Base-by-base conservation (phyloP, 2,329 filamentous ascomycete species). In the Pseudogymnoascus sp. region DNA sequence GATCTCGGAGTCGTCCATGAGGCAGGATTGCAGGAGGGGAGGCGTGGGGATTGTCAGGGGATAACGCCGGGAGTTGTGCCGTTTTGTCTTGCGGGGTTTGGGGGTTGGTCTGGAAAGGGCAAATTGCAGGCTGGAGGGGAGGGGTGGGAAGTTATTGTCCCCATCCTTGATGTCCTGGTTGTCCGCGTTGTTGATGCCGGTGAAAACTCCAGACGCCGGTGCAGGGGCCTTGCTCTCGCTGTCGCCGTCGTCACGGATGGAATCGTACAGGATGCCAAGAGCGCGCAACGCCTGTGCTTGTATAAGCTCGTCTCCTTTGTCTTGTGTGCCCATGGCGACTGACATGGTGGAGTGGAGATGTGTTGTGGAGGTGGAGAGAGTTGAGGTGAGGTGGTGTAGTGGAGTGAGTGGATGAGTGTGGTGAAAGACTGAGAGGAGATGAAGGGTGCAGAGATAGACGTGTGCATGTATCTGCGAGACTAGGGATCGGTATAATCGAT, bases 401-500 rank as follows among this genome's bases (percentile, higher is more conserved):
- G 45, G 43, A 52, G 14, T 52, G 45, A 26, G 45, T 52, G 26
- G 23, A 52, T 29, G 6, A 16, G 45, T 21, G 39, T 52, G 45
- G 45, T 52, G 26, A 52, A 52, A 33, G 45, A 52, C 45, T 52
- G 45, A 52, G 26, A 52, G 45, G 31, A 52, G 45, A 29, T 45
- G 41, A 52, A 31, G 45, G 45, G 26, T 52, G 45, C 10, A 49
- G 43, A 49, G 43, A 19, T n/a, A 52, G 45, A 52, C 45, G 45
- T 52, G 45, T 33, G 26, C 45, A 52, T 52, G 45, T 52, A 52
- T 52, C 26, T 52, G 26, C 43, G 14, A 19, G 21, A 35, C 58
- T 52, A 62, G 55, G 61, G 49, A 62, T 59, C 41, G 61, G 23
- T 35, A 38, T 59, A 62, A 43, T 62, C 41, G 31, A 59, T 35